Base-by-base conservation (phyloP, 2,329 filamentous ascomycete genomes). In the Metarhizium album region DNA sequence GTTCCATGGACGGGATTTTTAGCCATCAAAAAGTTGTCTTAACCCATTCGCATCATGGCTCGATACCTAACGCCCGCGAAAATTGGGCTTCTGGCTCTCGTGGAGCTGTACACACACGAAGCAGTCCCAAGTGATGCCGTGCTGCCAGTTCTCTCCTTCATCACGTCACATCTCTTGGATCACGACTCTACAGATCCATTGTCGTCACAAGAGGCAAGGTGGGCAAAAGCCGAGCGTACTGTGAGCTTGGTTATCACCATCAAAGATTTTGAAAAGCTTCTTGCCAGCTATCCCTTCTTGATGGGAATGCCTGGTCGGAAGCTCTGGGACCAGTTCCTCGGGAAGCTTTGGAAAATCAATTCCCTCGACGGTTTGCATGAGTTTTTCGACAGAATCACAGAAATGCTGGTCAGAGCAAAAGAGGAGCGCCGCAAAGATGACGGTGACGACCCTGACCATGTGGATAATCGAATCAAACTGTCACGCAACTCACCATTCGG, bases 11-110 rank as follows among this genome's bases (percentile, higher is more conserved):
- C 11, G 4, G 22, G 22, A 24, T 29, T 24, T 27, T 45, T 29
- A 40, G 11, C 20, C 33, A 47, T 5, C 46, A 24, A 18, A 20
- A 4, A 22, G 4, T 18, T 20, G 9, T 9, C 27, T 8, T 18
- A 20, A 5, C 3, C 16, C 16, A 18, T 20, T 20, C 4, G n/a
- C 14, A 54, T 14, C 48, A 94, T 91, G 84, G 79, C 84, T 60
- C 85, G 86, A 52, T 95, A 86, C 66, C 76, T 97, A 45, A 95
- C 87, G n/a, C 87, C 91, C 13, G 84, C 88, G 58, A 95, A 93
- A 64, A 79, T 97, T 58, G 84, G 86, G 61, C 76, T 96, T 23
- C 77, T 97, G 50, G 80, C 82, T 50, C 78, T 98, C 49, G 78
- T 93, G 48, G 81, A 89, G 59, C 75, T 96, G 49, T 97, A 98